Base-by-base conservation (phyloP, 2,329 filamentous ascomycete genomes). In the Scedosporium apiospermum region DNA sequence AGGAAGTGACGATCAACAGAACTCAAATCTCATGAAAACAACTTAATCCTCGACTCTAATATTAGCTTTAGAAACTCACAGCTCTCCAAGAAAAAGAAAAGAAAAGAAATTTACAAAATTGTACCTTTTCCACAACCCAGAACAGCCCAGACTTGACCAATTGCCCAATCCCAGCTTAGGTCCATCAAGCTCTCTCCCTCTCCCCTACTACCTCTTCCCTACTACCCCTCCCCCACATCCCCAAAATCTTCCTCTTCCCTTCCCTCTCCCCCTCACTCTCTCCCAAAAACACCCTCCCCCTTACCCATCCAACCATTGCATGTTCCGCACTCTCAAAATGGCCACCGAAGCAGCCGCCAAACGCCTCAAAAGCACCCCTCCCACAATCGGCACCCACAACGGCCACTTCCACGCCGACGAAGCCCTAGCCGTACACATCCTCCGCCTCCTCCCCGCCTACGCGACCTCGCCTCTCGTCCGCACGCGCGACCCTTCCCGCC, bases 381-480 rank as follows among this genome's bases (percentile, higher is more conserved):
- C 42, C 81, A 84, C 64, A 69, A 96, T 97, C 73, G 95, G 93
- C 72, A 99, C 95, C 34, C 95, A 99, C 84, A 97, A 89, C 78
- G 95, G 95, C 68, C 92, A 97, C 81, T 99, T 99, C 83, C 95
- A 99, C 80, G 95, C 95, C 74, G 95, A 99, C 76, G 95, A 99
- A 80, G 93, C 95, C 65, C 86, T 99, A 53, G 95, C 95, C 64
- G 93, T 99, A 67, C 92, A 96, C 81, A 91, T 99, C 82, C 89
- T 99, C 68, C 91, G 92, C 67, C 84, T 89, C 63, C 88, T 98
- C 18, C 93, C 95, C 23, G 78, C 87, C 64, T 99, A 98, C 80
- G 75, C 81, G 63, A 77, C 82, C 68, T 88, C 91, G 27, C 74
- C 81, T 53, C 88, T 99, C 53, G 81, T 96, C 60, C 92, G 95